phyloP scores from a whole-genome alignment of 768 basidiomycete genomes.

The Pleurotus salmoneostramineus region DNA sequence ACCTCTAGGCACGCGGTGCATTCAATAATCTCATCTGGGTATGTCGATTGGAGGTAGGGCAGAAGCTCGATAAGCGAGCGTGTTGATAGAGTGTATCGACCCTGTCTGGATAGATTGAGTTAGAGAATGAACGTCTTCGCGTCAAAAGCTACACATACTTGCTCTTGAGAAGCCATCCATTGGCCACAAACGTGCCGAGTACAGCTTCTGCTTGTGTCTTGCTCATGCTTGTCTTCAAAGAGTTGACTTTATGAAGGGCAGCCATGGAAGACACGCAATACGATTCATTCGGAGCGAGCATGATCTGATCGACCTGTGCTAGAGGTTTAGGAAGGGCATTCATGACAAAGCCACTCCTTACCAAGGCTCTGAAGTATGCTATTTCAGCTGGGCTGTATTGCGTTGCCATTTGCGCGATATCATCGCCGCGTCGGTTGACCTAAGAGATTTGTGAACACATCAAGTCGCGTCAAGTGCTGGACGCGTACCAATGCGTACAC shows the following conservation, averaged over 20 bases:
- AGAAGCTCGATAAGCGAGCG: constrained; percentile 73
- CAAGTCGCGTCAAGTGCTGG: background rate
- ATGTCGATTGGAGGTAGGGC: constrained; percentile 70
- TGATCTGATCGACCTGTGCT: constrained; percentile 78
- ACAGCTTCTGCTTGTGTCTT: constrained; percentile 73
- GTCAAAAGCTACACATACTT: constrained; percentile 40
- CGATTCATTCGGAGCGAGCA: constrained; percentile 70
- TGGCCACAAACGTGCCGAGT: constrained; percentile 78
- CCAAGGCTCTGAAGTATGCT: constrained; percentile 79
- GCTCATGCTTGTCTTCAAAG: constrained; percentile 62
- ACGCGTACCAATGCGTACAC: constrained; percentile 66
- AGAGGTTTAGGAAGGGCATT: too few relatives aligned
- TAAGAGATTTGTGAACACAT: constrained; percentile 20
- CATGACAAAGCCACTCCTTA: constrained; percentile 25
- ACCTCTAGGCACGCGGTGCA: constrained; percentile 77
- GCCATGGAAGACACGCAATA: constrained; percentile 77
- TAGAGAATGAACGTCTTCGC: constrained; percentile 1
- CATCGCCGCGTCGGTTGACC: constrained; percentile 81
- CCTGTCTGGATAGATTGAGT: constrained; percentile 35
- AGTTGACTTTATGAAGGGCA: constrained; percentile 66
- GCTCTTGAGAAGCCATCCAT: constrained; percentile 76
- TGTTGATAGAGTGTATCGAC: constrained; percentile 73
- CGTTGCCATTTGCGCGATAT: constrained; percentile 80
- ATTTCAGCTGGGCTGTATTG: constrained; percentile 80
- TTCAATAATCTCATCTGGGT: constrained; percentile 64